Percentiles rank a stretch among this genome's conserved stretches.
Evolutionary conservation across 345 rosid species (phyloP).

Genomic region (Pugionium dolabratum): DNA sequence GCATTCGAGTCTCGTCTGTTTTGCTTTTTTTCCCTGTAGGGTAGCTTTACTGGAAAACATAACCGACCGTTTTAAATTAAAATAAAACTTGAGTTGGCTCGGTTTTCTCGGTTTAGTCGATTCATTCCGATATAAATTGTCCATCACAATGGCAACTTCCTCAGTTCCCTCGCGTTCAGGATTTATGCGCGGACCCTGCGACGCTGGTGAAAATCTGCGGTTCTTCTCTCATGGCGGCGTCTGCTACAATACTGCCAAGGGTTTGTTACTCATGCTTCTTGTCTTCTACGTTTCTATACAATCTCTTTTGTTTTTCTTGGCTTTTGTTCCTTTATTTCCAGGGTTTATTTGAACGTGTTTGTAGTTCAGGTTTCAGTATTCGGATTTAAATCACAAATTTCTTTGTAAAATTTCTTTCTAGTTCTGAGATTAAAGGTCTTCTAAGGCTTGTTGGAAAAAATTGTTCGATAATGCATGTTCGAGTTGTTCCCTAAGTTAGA

Average conservation of each 20-base stretch:
- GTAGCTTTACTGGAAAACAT: not conserved
- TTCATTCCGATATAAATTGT: not conserved
- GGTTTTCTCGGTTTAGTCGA: not conserved
- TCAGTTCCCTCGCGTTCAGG: conserved; percentile 19
- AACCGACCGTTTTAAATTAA: conserved; percentile 31
- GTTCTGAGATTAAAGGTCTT: too few species aligned
- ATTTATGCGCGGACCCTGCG: conserved; percentile 28
- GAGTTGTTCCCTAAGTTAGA: conserved; percentile 12
- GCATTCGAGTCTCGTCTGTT: conserved; percentile 22
- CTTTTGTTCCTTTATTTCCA: not conserved
- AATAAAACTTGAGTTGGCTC: too few species aligned
- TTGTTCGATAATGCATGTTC: not conserved
- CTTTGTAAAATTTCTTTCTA: too few species aligned
- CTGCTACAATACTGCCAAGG: conserved; percentile 23
- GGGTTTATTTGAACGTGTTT: too few species aligned
- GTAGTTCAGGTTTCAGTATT: conserved; percentile 20
- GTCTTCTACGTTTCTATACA: not conserved
- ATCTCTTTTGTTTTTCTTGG: not conserved
- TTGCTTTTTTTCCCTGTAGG: conserved; percentile 17
- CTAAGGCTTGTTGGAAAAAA: not conserved
- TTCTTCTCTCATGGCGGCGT: conserved; percentile 32
- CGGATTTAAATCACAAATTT: too few species aligned
- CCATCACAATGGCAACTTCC: not conserved
- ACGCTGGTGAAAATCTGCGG: not conserved
- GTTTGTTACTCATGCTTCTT: conserved; percentile 11